Evolutionary conservation across 805 yeast species (phyloP), one percentile per base, ranked within the genome.

Genomic region (Torulaspora microellipsoides): DNA sequence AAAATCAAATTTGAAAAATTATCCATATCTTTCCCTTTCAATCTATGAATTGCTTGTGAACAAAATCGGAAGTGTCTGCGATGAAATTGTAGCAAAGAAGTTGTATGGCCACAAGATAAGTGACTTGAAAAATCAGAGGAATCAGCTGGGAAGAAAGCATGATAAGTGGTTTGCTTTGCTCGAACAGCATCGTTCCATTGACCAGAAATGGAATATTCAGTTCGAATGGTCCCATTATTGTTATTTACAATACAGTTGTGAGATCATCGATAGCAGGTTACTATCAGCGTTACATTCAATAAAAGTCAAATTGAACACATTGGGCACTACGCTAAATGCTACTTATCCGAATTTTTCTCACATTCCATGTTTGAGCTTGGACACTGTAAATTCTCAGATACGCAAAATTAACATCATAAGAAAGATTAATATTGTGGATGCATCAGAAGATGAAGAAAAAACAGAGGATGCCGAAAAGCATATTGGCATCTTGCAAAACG

Each of bases 401-500:
- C 81, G 90, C 1, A 85, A 87, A 39, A 70, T 85, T 11, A 77
- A 80, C 23, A 85, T 91, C 0, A 75, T 88, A 13, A 49, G 57
- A 41, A 58, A 51, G 23, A 51, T 63, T n/a, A 55, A 63, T 3
- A 34, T 56, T 29, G 48, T 54, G 4, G 58, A 59, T 34, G 68
- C 83, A 0, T 73, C 80, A 10, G 85, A 85, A 53, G 73, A 86
- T 3, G 68, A 67, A 13, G 45, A 53, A 3, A 34, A 54, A 15
- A 43, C 43, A 3, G 49, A 53, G 13, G 62, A 64, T 5, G 48
- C 55, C 7, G 56, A 57, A 9, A 60, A 62, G 12, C 59, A 60
- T 15, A 59, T 67, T 5, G 45, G 52, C 1, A 49, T 75, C 2
- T 58, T 82, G 10, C 83, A 80, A 47, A 59, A 59, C 3, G 69